Conservation (phyloP, 345 rosid species). For the Laguncularia racemosa region DNA sequence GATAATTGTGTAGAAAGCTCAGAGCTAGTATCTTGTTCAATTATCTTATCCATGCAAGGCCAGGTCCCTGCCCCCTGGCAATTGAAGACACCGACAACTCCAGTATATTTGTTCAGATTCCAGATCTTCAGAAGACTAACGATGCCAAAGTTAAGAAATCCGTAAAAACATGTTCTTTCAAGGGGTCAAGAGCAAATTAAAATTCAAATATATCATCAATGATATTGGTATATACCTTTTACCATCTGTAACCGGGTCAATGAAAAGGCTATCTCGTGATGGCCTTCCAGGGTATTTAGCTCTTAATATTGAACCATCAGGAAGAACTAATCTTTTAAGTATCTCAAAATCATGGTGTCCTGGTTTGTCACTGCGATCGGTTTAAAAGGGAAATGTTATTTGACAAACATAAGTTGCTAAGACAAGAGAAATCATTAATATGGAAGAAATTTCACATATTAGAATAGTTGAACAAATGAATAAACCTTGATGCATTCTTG, state of each 20-base stretch:
- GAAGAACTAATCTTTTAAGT: constrained; percentile 44
- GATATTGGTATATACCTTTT: constrained; percentile 25
- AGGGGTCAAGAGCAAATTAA: neutral
- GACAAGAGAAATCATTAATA: too few species aligned
- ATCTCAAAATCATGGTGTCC: constrained; percentile 46
- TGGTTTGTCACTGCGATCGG: constrained; percentile 40
- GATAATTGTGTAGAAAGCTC: constrained; percentile 28
- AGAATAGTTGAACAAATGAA: too few species aligned
- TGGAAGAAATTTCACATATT: too few species aligned
- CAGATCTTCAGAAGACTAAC: constrained; percentile 47
- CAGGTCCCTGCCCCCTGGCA: constrained; percentile 57
- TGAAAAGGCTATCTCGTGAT: constrained; percentile 42
- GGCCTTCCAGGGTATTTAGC: constrained; percentile 59
- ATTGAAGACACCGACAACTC: constrained; percentile 47
- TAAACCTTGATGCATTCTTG: too few species aligned
- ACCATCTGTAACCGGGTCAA: constrained; percentile 46
- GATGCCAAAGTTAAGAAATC: neutral
- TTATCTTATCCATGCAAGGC: constrained; percentile 28
- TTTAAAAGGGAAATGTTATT: neutral
- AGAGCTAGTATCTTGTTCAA: constrained; percentile 2
- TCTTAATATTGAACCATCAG: constrained; percentile 45
- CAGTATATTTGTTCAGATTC: constrained; percentile 48
- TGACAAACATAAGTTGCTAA: neutral
- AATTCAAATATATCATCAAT: neutral
- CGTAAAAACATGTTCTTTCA: neutral